Conservation (phyloP, 2,329 filamentous ascomycete genomes). For the Hymenoscyphus repandus region DNA sequence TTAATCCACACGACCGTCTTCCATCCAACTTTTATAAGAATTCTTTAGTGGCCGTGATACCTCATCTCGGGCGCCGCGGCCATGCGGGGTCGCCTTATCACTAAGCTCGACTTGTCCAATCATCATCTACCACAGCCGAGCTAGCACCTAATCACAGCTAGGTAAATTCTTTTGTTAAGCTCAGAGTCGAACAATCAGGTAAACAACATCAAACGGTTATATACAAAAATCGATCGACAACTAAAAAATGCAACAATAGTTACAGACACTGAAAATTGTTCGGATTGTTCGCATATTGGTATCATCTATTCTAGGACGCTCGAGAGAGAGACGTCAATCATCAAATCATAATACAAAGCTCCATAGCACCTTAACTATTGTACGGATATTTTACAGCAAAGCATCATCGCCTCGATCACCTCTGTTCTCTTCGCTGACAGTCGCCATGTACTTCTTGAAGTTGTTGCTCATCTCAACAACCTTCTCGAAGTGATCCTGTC, state of each 20-base stretch:
- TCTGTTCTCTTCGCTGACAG: slow-evolving; percentile 10
- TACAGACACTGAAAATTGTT: too few species aligned
- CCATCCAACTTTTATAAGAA: slow-evolving; percentile 1
- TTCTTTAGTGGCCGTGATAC: neutral
- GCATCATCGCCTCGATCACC: slow-evolving; percentile 20
- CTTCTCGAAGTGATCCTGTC: slow-evolving; percentile 21
- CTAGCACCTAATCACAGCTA: too few species aligned
- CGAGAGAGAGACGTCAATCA: too few species aligned
- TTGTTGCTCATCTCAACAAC: slow-evolving; percentile 20
- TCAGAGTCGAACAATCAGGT: too few species aligned
- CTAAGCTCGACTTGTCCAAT: neutral
- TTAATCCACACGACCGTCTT: too few species aligned
- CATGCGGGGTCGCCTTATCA: neutral
- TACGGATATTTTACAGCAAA: slow-evolving; percentile 7
- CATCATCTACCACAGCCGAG: too few species aligned
- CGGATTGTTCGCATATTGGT: neutral
- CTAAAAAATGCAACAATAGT: too few species aligned
- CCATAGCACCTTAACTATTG: neutral
- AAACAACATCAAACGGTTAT: too few species aligned
- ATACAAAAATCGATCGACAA: too few species aligned
- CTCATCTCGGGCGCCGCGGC: neutral
- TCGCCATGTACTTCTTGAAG: slow-evolving; percentile 20
- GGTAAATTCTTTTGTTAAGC: too few species aligned
- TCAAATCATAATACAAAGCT: neutral
- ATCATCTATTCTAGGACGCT: neutral